phyloP scores from a whole-genome alignment of 2,329 filamentous ascomycete species.

The Hypocrella siamensis region DNA sequence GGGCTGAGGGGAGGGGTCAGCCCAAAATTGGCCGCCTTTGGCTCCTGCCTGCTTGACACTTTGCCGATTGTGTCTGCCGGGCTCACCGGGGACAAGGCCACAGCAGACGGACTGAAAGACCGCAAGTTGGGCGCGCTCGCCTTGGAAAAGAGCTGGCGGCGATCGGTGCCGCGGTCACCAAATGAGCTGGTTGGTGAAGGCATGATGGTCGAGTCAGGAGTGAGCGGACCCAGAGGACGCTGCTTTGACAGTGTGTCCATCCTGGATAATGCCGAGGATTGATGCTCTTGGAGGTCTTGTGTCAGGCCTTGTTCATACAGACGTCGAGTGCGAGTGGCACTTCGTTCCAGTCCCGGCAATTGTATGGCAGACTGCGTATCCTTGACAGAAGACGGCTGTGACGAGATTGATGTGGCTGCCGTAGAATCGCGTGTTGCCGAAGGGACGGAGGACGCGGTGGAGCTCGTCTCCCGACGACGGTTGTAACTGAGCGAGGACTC shows the following conservation, averaged over 20 bases:
- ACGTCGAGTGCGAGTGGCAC: constrained; percentile 53
- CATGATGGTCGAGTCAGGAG: constrained; percentile 29
- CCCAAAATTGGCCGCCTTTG: constrained; percentile 16
- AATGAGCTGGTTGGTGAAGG: constrained; percentile 28
- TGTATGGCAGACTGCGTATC: constrained; percentile 26
- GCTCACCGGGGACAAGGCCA: constrained; percentile 21
- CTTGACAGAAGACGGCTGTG: constrained; percentile 39
- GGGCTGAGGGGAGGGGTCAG: constrained; percentile 25
- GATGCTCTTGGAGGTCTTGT: constrained; percentile 67
- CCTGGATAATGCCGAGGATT: constrained; percentile 58
- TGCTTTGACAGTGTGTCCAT: constrained; percentile 65
- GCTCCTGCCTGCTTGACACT: constrained; percentile 18
- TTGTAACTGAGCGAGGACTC: constrained; percentile 46
- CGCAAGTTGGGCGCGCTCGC: constrained; percentile 56
- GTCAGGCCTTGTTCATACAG: constrained; percentile 74
- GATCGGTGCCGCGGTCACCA: constrained; percentile 29
- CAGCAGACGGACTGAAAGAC: constrained; percentile 32
- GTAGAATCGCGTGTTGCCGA: constrained; percentile 63
- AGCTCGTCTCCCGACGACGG: constrained; percentile 71
- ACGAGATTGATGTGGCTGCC: constrained; percentile 67
- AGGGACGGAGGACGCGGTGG: constrained; percentile 58
- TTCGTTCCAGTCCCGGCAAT: constrained; percentile 40
- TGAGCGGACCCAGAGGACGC: constrained; percentile 31
- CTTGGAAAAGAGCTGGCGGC: constrained; percentile 31
- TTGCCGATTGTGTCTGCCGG: constrained; percentile 20